Evolutionary conservation across 306 rosid genomes (phyloP), one percentile per base, ranked within the genome.

Genomic region (Prunus campanulata): DNA sequence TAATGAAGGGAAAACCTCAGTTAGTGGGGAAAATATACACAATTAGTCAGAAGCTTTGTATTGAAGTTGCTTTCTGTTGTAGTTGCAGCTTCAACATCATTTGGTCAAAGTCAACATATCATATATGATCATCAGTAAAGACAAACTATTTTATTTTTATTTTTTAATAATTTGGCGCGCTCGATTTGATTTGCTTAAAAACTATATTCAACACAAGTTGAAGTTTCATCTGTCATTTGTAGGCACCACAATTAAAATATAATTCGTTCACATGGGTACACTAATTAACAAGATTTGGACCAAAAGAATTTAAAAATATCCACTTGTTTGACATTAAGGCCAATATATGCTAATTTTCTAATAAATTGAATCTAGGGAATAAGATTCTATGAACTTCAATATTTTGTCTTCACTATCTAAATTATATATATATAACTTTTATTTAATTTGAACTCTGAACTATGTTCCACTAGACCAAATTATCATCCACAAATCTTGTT

Each of bases 241-340:
- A 5, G 20, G 60, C 5, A 30, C 25, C 59, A 13, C 27, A 2
- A 59, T 12, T 14, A 42, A 22, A 22, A 74, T 61, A 70, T 61
- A 70, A 65, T 8, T 51, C 44, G 67, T 66, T 55, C 60, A 76
- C 74, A 50, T 50, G 71, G 63, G 11, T 63, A 63, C 68, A 15
- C 44, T 27, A 62, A 15, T 4, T 27, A 62, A 10, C 11, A 62
- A 29, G 22, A 63, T 63, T 52, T 63, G 11, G 20, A 63, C 1
- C 1, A 29, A 29, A 62, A 29, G 4, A 13, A 61, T 4, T 29
- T 14, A 11, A 29, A 15, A 15, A 63, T 30, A 11, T 30, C 68
- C 68, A 63, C 47, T 63, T 30, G 24, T 30, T 63, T 63, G 5
- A 15, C 68, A 1, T 24, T 30, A 3, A 2, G 20, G 46, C 32